phyloP scores from a whole-genome alignment of 768 basidiomycete species.

The Rhodotorula graminis region DNA sequence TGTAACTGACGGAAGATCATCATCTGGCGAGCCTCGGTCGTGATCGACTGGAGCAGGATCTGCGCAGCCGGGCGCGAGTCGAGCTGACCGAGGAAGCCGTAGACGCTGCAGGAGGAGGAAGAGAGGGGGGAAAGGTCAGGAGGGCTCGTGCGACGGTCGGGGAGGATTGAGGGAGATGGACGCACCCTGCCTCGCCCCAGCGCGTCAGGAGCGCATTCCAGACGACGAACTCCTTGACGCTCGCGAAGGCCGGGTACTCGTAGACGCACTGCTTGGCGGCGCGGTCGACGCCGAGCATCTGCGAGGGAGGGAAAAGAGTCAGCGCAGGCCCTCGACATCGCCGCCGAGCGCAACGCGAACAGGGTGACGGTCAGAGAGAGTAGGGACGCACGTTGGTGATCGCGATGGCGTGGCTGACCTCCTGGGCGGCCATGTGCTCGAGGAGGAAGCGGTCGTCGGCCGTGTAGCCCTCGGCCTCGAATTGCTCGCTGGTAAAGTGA shows the following conservation, averaged over 20 bases:
- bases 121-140: too few species aligned
- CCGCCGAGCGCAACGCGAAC: too few species aligned
- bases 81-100: constrained; percentile 63
- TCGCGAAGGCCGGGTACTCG: constrained; percentile 52
- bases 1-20: constrained; percentile 63
- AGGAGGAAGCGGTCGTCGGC: constrained; percentile 58
- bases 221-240: constrained; percentile 58
- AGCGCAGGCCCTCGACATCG: neutral
- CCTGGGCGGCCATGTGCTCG: constrained; percentile 60
- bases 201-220: constrained; percentile 53
- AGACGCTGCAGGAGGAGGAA: constrained; percentile 47
- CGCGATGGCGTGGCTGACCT: constrained; percentile 60
- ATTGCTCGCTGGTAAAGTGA: constrained; percentile 57
- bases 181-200: constrained; percentile 52
- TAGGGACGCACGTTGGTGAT: constrained; percentile 52
- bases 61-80: constrained; percentile 57
- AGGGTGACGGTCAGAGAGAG: constrained; percentile 31
- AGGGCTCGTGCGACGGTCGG: too few species aligned
- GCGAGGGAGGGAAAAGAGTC: constrained; percentile 11
- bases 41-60: constrained; percentile 57
- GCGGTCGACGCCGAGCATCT: constrained; percentile 40
- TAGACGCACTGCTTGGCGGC: constrained; percentile 54
- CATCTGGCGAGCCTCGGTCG: constrained; percentile 63
- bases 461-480: constrained; percentile 56
- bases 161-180: constrained; percentile 56